Base-by-base conservation (phyloP, 2,329 filamentous ascomycete genomes). In the Pseudopithomyces chartarum region DNA sequence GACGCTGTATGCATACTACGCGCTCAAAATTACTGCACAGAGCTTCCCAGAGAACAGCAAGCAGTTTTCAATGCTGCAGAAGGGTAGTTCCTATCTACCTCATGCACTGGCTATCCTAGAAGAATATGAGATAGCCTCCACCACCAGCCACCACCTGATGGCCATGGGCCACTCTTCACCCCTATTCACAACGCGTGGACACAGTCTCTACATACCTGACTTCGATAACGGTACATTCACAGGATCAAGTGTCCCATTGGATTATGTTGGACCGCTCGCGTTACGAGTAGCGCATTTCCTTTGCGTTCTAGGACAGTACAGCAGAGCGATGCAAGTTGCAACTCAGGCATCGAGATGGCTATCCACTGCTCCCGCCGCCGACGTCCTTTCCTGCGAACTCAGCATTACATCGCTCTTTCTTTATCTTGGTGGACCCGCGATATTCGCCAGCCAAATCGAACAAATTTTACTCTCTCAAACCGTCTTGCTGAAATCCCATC, bases 271-370 rank as follows among this genome's bases (percentile, higher is more conserved):
- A 26, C 20, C 17, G 6, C 48, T 56, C 13, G 47, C 54, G 5
- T 47, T 48, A 17, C 47, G 54, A 13, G 44, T 52, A 10, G 51
- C 52, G 12, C 52, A 38, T n/a, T 54, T 29, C 36, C 43, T 54
- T 12, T 22, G 44, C 17, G 48, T 54, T 2, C 3, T 55, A 1
- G 53, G 53, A n/a, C 20, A 47, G 32, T 55, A 55, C n/a, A 20
- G 3, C 19, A 40, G 34, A 19, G 36, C 53, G 13, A 50, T 44
- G 42, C 5, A 36, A 17, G 32, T 44, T 39, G 38, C 53, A n/a
- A 11, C 15, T n/a, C 32, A 55, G 8, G 53, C 53, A 13, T 29
- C 47, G 10, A 8, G 17, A 38, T 43, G 22, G 36, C 20, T 46
- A 20, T 38, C 36, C 12, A 22, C 39, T 10, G 54, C 10, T 12